Evolutionary conservation across 805 yeast species (phyloP).

Genomic region (Ascoidea rubescens): DNA sequence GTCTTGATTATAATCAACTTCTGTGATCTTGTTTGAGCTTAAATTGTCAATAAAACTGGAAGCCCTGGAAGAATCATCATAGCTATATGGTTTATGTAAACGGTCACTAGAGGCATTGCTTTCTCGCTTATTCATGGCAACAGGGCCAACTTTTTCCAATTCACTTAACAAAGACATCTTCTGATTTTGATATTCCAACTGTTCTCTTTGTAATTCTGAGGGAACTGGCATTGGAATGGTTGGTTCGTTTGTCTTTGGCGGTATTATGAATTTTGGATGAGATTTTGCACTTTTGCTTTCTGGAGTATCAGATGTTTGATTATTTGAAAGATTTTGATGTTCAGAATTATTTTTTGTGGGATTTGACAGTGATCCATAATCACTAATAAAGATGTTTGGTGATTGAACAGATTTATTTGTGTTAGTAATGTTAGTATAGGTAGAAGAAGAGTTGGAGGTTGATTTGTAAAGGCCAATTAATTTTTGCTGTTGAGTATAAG

Average conservation of each 20-base stretch:
- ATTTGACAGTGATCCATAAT: not conserved
- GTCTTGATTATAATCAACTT: not conserved
- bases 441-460: not conserved
- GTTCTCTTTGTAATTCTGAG: not conserved
- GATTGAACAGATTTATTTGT: not conserved
- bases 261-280: not conserved
- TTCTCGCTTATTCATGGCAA: too few relatives aligned
- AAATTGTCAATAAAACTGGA: not conserved
- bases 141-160: too few relatives aligned
- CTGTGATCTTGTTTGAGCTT: too few relatives aligned
- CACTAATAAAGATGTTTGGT: not conserved
- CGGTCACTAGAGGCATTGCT: not conserved
- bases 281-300: not conserved
- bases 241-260: not conserved
- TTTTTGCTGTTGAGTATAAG: not conserved
- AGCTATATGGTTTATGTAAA: not conserved
- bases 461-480: too few relatives aligned
- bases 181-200: not conserved
- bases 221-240: not conserved
- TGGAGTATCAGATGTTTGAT: not conserved
- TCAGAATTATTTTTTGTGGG: too few relatives aligned
- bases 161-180: too few relatives aligned
- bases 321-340: too few relatives aligned
- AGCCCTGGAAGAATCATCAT: not conserved
- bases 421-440: not conserved